Conservation (phyloP, 1,284 basidiomycete species). For the Neonothopanus nambi region DNA sequence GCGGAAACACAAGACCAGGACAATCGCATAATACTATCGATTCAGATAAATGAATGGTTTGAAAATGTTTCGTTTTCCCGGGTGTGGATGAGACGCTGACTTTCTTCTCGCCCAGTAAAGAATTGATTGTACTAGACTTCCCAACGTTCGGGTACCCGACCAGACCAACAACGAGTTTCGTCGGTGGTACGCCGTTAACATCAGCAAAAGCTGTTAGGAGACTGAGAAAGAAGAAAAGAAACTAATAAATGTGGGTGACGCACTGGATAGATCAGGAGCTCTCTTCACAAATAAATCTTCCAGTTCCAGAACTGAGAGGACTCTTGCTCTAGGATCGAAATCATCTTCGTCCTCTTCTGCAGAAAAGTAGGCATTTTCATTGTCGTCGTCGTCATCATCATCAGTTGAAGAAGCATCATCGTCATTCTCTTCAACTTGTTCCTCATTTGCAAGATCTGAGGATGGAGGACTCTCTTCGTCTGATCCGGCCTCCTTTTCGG, state of each 20-base stretch:
- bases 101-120: conserved; percentile 93
- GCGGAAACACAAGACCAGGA: conserved; percentile 97
- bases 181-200: conserved; percentile 56
- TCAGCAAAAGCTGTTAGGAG: conserved; percentile 61
- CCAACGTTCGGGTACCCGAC: conserved; percentile 99
- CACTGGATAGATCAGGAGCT: conserved; percentile 79
- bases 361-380: conserved; percentile 43
- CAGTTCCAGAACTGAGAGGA: conserved; percentile 87
- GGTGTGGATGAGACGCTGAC: conserved; percentile 97
- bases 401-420: conserved; percentile 18
- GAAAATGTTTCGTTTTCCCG: conserved; percentile 99
- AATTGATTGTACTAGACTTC: conserved; percentile 97
- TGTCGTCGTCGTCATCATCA: conserved; percentile 37
- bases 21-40: conserved; percentile 95
- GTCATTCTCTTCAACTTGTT: conserved; percentile 29
- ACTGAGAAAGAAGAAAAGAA: conserved; percentile 3
- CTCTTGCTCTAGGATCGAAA: conserved; percentile 71
- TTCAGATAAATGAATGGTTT: conserved; percentile 92
- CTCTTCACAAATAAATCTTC: conserved; percentile 81
- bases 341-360: conserved; percentile 55
- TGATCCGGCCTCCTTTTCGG: conserved; percentile 26
- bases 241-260: conserved; percentile 22
- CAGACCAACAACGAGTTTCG: conserved; percentile 86
- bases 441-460: conserved; percentile 23
- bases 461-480: conserved; percentile 24